A percentile compares a stretch with the other conserved stretches of the same genome.
Evolutionary conservation across 176 grass and related monocot species (phyloP).

Genomic region (Metroxylon sagu): DNA sequence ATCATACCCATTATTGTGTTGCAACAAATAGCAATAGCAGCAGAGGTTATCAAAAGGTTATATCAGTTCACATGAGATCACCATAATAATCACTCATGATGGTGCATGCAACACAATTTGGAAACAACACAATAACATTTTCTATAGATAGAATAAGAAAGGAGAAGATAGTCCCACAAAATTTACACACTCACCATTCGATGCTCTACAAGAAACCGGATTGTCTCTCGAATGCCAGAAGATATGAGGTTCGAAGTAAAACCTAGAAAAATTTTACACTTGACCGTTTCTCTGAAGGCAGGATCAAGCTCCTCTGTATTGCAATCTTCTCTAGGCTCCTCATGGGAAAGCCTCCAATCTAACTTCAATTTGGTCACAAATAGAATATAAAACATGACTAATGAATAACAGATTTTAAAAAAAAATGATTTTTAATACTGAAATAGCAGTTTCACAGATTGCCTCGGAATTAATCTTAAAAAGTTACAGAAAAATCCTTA

Average conservation of each 20-base stretch:
- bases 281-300: constrained; percentile 61
- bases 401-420: neutral
- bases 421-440: neutral
- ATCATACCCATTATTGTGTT: no score
- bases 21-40: no score
- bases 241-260: constrained; percentile 95
- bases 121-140: no score
- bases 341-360: constrained; percentile 78
- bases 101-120: no score
- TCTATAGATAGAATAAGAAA: no score
- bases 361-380: constrained; percentile 37
- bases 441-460: no score
- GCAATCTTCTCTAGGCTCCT: constrained; percentile 45
- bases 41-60: no score
- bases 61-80: no score
- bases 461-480: no score
- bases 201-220: constrained; percentile 77
- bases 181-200: constrained; percentile 52
- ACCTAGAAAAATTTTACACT: constrained; percentile 94
- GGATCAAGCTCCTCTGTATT: constrained; percentile 52
- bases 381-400: neutral
- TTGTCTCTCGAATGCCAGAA: constrained; percentile 73
- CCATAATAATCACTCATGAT: no score
- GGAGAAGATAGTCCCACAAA: no score
- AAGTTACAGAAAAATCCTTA: no score